Evolutionary conservation across 768 basidiomycete genomes (phyloP), one percentile per base, ranked within the genome.

Genomic region (Mycena haematopus): DNA sequence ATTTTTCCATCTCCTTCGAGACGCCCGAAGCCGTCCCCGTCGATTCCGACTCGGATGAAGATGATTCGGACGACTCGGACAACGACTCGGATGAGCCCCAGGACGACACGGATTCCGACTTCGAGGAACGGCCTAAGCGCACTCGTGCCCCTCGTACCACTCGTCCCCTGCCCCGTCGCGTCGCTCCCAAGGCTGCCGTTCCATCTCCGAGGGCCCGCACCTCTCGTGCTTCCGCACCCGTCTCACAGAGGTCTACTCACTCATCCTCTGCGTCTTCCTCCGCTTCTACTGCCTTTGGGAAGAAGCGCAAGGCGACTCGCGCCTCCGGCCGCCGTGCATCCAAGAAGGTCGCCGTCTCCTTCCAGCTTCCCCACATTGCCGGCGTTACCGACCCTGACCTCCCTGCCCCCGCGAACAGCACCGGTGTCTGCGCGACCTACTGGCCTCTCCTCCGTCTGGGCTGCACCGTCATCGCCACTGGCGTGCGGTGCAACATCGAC

Each of bases 91-190:
- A 11, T 8, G 44, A 45, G 2, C 9, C 2, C 17, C 52, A 54
- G 5, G n/a, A 35, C 33, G 33, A 40, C 6, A 25, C 50, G 21
- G 57, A 40, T 21, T n/a, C 58, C 0, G 52, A 60, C 22, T 46
- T 25, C n/a, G 45, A 46, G 11, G 33, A 46, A 14, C 29, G 6
- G 9, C 42, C 50, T 1, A 58, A 44, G 29, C 42, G 9, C n/a
- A 9, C 40, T 5, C 60, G n/a, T n/a, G n/a, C n/a, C n/a, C n/a
- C n/a, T n/a, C 29, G 60, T 49, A 33, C 22, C 13, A 11, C 24
- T 13, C 52, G 46, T 22, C 60, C 54, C 7, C 51, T 62, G 22
- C 60, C 60, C 1, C 47, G 36, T 14, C 60, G 40, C 27, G 36
- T 19, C 29, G 21, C 21, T 1, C 17, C n/a, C 38, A 35, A 47